Percentiles rank a stretch among this genome's conserved stretches.
Conservation (phyloP, 345 rosid species). For the Gossypium anomalum region DNA sequence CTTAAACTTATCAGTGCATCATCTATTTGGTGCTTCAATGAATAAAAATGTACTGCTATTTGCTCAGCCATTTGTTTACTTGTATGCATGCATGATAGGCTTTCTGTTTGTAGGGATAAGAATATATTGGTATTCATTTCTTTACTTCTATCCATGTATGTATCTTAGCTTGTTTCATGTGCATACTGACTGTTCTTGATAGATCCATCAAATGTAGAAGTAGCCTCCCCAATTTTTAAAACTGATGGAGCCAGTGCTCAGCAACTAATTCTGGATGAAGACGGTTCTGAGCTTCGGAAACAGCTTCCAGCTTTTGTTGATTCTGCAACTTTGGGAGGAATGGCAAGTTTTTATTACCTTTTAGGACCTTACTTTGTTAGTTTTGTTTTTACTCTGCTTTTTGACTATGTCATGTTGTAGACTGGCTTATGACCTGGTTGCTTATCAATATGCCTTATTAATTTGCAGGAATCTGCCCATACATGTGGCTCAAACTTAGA, state of each 20-base stretch:
- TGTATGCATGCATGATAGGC: not conserved
- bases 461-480: conserved; percentile 40
- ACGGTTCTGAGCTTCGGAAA: conserved; percentile 5
- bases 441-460: not conserved
- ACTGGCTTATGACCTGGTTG: not conserved
- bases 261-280: conserved; percentile 11
- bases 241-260: not conserved
- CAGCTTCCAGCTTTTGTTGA: conserved; percentile 9
- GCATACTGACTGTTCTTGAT: conserved; percentile 5
- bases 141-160: not conserved
- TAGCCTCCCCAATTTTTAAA: conserved; percentile 12
- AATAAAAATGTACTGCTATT: not conserved
- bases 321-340: conserved; percentile 2
- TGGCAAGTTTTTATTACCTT: conserved; percentile 10
- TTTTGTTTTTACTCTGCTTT: not conserved
- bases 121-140: not conserved
- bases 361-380: not conserved
- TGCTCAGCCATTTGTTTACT: not conserved
- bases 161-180: conserved; percentile 9
- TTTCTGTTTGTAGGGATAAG: not conserved
- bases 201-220: conserved; percentile 4
- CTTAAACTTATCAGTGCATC: not conserved
- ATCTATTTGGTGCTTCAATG: not conserved
- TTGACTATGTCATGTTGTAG: not conserved
- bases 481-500: conserved; percentile 46